phyloP scores from a whole-genome alignment of 129 eudicot species.

The Pittosporum tobira region DNA sequence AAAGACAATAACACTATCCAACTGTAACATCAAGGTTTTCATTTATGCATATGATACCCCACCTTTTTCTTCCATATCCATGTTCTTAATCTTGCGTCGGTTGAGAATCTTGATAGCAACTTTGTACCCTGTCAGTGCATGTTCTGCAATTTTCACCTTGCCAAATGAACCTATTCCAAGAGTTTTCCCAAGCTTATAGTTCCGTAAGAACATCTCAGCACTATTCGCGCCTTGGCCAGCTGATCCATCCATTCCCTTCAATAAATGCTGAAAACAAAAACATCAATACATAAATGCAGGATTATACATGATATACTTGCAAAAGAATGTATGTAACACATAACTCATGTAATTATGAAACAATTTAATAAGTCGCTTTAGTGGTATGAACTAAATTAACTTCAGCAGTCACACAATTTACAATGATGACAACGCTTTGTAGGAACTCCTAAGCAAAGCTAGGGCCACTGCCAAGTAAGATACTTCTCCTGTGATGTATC shows the following conservation, averaged over 20 bases:
- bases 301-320: neutral
- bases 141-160: slow-evolving; percentile 91
- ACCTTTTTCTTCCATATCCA: slow-evolving; percentile 99
- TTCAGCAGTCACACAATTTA: neutral
- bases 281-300: neutral
- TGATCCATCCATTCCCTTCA: slow-evolving; percentile 63
- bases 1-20: neutral
- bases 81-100: slow-evolving; percentile 82
- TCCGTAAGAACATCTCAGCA: slow-evolving; percentile 58
- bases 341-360: neutral
- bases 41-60: neutral
- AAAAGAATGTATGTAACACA: neutral
- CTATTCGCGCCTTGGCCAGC: slow-evolving; percentile 45
- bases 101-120: slow-evolving; percentile 97
- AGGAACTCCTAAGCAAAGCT: neutral
- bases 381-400: neutral
- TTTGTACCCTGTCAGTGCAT: slow-evolving; percentile 77
- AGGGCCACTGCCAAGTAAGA: slow-evolving; percentile 2
- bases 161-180: slow-evolving; percentile 98
- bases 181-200: slow-evolving; percentile 92
- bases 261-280: slow-evolving; percentile 1
- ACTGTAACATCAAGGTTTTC: neutral
- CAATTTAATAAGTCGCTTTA: neutral
- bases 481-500: neutral
- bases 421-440: neutral